phyloP scores from a whole-genome alignment of 805 yeast species.

The Yamadazyma scolyti region DNA sequence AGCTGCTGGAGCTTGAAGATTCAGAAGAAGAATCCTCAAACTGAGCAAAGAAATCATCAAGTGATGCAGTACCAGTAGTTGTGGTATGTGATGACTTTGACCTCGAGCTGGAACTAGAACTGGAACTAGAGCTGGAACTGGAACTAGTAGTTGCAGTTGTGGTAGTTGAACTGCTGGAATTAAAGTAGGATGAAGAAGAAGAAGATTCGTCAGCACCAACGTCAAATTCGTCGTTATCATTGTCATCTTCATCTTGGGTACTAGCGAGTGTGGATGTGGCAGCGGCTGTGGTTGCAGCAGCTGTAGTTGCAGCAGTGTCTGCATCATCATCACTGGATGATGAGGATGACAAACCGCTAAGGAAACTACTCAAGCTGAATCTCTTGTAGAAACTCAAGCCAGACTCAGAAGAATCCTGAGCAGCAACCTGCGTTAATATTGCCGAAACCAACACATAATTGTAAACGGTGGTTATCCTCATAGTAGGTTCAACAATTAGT shows the following conservation, averaged over 20 bases:
- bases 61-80: slow-evolving; percentile 8
- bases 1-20: slow-evolving; percentile 9
- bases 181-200: slow-evolving; percentile 8
- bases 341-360: slow-evolving; percentile 1
- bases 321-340: slow-evolving; percentile 2
- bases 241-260: slow-evolving; percentile 4
- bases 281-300: slow-evolving; percentile 6
- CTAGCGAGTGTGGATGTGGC: slow-evolving; percentile 3
- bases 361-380: slow-evolving; percentile 8
- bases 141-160: no score
- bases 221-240: slow-evolving; percentile 7
- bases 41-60: slow-evolving; percentile 8
- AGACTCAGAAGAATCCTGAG: slow-evolving; percentile 5
- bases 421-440: slow-evolving; percentile 18
- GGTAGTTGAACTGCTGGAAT: slow-evolving; percentile 1
- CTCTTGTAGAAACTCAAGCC: slow-evolving; percentile 11
- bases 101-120: slow-evolving; percentile 11
- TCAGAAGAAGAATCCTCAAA: slow-evolving; percentile 1
- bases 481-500: slow-evolving; percentile 5
- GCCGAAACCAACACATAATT: slow-evolving; percentile 21
- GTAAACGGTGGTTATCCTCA: slow-evolving; percentile 22
- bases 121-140: slow-evolving; percentile 8
- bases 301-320: slow-evolving; percentile 3
- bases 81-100: slow-evolving; percentile 12
- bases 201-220: slow-evolving; percentile 1